phyloP scores from a whole-genome alignment of 1,284 basidiomycete genomes.

The Leucoagaricus sp. region DNA sequence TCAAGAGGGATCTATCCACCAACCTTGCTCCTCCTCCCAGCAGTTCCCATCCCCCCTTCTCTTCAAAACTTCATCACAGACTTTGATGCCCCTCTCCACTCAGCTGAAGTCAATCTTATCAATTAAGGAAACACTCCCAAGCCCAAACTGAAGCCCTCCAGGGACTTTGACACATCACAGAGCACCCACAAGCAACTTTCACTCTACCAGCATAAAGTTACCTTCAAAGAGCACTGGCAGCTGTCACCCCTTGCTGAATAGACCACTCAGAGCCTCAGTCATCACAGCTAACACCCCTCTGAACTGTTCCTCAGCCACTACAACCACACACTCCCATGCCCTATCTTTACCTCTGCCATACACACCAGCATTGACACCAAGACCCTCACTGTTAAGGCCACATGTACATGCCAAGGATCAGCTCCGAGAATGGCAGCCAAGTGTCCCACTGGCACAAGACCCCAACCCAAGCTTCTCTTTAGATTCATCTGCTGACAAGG shows the following conservation, averaged over 20 bases:
- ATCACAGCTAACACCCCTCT: too few species aligned
- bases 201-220: background rate
- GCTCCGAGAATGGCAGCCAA: conserved; percentile 1
- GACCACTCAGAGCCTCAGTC: too few species aligned
- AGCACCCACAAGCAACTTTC: too few species aligned
- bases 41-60: conserved; percentile 33
- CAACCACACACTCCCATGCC: background rate
- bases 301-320: background rate
- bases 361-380: background rate
- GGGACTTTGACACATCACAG: too few species aligned
- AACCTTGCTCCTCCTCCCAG: conserved; percentile 30
- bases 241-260: too few species aligned
- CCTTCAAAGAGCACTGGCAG: background rate
- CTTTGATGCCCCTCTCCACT: conserved; percentile 14
- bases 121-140: background rate
- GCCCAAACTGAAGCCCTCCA: background rate
- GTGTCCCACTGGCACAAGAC: too few species aligned
- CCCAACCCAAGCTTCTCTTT: background rate
- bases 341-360: background rate
- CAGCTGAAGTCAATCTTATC: conserved; percentile 1
- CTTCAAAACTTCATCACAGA: conserved; percentile 16
- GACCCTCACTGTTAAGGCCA: background rate
- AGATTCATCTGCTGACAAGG: background rate
- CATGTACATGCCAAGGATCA: background rate
- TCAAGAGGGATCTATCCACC: conserved; percentile 36